These are phyloP conservation scores for Linnemannia hyalina DNA, from an alignment of 192 early-diverging fungal genomes.

Conservation along the genomic window DNA sequence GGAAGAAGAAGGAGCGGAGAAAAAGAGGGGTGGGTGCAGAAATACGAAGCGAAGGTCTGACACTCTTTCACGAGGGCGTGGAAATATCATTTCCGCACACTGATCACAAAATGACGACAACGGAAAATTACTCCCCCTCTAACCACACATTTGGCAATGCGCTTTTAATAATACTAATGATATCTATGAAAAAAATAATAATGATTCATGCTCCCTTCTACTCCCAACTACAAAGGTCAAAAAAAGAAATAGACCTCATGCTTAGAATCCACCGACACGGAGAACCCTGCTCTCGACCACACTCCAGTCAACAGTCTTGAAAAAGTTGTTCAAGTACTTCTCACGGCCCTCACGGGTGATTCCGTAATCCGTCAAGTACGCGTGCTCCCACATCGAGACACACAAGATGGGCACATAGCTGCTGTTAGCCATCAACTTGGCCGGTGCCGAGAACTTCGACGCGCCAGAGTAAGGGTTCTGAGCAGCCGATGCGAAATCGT, in stretches of 20 bases:
- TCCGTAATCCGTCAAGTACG: conserved; percentile 59
- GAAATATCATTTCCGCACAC: not conserved
- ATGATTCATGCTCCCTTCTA: not conserved
- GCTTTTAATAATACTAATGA: not conserved
- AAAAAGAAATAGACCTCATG: not conserved
- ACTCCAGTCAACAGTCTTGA: conserved; percentile 57
- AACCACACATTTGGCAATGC: not conserved
- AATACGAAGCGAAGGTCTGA: not conserved
- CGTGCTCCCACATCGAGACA: conserved; percentile 62
- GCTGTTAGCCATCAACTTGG: conserved; percentile 48
- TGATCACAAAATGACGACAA: no score
- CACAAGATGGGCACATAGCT: conserved; percentile 58
- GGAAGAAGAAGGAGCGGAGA: not conserved
- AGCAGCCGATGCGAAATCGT: conserved; percentile 31
- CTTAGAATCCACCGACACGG: conserved; percentile 48
- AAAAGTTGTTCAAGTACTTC: conserved; percentile 55
- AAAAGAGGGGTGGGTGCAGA: not conserved
- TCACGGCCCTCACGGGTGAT: conserved; percentile 51
- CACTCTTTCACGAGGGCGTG: not conserved
- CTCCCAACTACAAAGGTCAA: not conserved
- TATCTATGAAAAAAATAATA: not conserved
- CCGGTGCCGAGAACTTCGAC: conserved; percentile 50
- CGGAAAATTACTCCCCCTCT: no score
- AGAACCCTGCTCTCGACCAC: conserved; percentile 46
- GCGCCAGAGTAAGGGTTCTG: conserved; percentile 49